Percentiles rank a stretch among this genome's conserved stretches.
These are phyloP conservation scores for Backusella tarrabulga DNA, from an alignment of 192 early-diverging fungal genomes.

Conservation along the genomic window DNA sequence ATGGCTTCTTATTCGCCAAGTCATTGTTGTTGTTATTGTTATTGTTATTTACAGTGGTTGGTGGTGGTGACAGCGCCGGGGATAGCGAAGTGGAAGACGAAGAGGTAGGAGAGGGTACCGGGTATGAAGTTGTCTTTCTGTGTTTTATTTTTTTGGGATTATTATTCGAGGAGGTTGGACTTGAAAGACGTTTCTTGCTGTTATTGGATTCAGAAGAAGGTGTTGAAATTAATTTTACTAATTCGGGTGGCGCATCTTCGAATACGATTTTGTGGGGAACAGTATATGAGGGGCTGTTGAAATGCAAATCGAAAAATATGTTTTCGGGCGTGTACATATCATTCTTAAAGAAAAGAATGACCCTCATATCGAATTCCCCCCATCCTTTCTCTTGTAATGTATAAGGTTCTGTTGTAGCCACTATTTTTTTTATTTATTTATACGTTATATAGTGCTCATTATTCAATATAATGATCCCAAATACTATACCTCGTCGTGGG, in stretches of 20 bases:
- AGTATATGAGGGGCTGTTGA: constrained; percentile 42
- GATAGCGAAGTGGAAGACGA: background rate
- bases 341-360: constrained; percentile 47
- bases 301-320: constrained; percentile 54
- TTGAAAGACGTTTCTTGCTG: background rate
- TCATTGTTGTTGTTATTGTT: background rate
- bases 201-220: background rate
- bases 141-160: background rate
- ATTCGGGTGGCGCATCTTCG: constrained; percentile 10
- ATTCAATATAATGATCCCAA: background rate
- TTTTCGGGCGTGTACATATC: constrained; percentile 38
- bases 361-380: constrained; percentile 62
- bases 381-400: constrained; percentile 53
- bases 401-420: constrained; percentile 48
- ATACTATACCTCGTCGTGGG: constrained; percentile 37
- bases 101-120: background rate
- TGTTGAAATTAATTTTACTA: background rate
- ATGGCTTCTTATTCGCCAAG: background rate
- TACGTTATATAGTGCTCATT: background rate
- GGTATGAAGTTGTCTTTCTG: background rate
- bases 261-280: constrained; percentile 35
- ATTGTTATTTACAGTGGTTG: background rate
- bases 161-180: background rate
- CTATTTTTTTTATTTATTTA: constrained; percentile 23
- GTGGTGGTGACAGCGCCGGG: background rate